Percentiles rank a stretch among this genome's conserved stretches.
Evolutionary conservation across 306 rosid species (phyloP).

Genomic region (Canavalia gladiata): DNA sequence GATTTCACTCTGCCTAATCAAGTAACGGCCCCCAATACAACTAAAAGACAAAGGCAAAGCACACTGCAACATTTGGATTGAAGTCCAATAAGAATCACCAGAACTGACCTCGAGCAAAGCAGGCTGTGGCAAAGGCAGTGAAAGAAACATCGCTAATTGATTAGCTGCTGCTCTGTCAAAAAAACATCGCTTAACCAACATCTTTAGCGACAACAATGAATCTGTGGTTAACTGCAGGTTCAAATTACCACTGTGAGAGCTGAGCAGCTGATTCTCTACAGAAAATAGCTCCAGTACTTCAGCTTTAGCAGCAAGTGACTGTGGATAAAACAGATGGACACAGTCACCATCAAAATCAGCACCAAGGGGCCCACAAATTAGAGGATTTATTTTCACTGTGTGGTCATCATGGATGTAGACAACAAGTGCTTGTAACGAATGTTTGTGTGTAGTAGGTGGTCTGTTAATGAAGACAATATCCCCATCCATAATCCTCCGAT

Average conservation of each 20-base stretch:
- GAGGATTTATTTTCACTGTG: conserved; percentile 90
- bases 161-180: conserved; percentile 66
- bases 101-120: conserved; percentile 63
- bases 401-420: conserved; percentile 91
- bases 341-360: conserved; percentile 99
- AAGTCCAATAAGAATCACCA: conserved; percentile 75
- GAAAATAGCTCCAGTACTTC: conserved; percentile 92
- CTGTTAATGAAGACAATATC: conserved; percentile 90
- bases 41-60: conserved; percentile 75
- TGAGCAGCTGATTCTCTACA: conserved; percentile 88
- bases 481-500: conserved; percentile 94
- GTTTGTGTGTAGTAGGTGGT: conserved; percentile 97
- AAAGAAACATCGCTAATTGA: conserved; percentile 83
- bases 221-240: conserved; percentile 81
- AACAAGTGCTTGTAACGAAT: conserved; percentile 87
- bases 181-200: conserved; percentile 63
- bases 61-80: conserved; percentile 79
- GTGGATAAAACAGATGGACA: conserved; percentile 89
- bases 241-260: conserved; percentile 91
- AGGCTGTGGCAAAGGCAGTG: conserved; percentile 71
- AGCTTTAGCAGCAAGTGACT: conserved; percentile 90
- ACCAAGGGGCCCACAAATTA: conserved; percentile 92
- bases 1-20: conserved; percentile 68
- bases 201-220: conserved; percentile 75
- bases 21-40: conserved; percentile 71